Conservation (phyloP, 1,284 basidiomycete species). For the Vanrija humicola region DNA sequence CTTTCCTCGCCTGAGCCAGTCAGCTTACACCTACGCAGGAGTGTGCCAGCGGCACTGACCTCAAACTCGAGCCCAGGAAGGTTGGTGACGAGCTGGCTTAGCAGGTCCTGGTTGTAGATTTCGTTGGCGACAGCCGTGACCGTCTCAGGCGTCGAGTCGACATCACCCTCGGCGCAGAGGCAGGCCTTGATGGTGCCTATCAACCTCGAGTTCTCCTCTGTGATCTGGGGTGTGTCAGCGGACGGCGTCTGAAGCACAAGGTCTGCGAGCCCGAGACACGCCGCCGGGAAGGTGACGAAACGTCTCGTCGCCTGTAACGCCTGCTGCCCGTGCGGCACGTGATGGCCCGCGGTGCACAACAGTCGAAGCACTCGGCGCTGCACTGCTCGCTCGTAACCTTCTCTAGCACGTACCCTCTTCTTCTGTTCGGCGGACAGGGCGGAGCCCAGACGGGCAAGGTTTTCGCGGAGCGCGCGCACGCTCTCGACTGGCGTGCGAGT, state of each 20-base stretch:
- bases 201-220: constrained; percentile 35
- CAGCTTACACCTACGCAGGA: background rate
- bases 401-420: constrained; percentile 61
- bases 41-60: constrained; percentile 54
- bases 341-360: background rate
- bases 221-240: constrained; percentile 1
- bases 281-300: background rate
- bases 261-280: background rate
- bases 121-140: constrained; percentile 93
- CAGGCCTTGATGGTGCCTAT: constrained; percentile 29
- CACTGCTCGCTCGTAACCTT: background rate
- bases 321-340: too few relatives aligned
- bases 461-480: constrained; percentile 71
- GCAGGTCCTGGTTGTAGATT: constrained; percentile 84
- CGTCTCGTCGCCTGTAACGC: background rate
- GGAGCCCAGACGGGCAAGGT: constrained; percentile 67
- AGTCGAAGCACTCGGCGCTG: background rate
- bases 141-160: constrained; percentile 63
- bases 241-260: background rate
- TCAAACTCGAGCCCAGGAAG: constrained; percentile 92
- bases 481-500: constrained; percentile 78
- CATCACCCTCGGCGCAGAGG: constrained; percentile 36
- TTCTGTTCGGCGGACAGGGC: constrained; percentile 65
- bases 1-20: constrained; percentile 60
- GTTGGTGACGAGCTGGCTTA: constrained; percentile 74